Conservation (phyloP, 2,329 filamentous ascomycete species). For the Falciphora oryzae region DNA sequence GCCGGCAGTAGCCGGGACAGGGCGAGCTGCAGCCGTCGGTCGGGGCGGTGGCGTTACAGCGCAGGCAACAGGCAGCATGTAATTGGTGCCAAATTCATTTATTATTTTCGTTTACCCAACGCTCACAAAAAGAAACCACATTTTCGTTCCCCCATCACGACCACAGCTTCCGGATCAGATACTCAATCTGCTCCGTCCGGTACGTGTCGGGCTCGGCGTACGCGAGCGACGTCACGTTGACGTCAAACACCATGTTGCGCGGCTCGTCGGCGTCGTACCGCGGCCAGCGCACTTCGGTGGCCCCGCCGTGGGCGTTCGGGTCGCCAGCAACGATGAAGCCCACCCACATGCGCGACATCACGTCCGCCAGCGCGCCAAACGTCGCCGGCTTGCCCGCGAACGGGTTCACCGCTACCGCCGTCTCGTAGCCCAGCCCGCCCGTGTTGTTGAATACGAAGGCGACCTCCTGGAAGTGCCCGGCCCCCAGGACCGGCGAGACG, state of each 20-base stretch:
- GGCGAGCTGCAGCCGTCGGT: too few relatives aligned
- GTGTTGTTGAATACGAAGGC: slow-evolving; percentile 50
- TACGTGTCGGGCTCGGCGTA: slow-evolving; percentile 40
- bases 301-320: slow-evolving; percentile 29
- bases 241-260: slow-evolving; percentile 43
- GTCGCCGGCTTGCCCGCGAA: slow-evolving; percentile 35
- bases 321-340: slow-evolving; percentile 40
- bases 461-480: slow-evolving; percentile 40
- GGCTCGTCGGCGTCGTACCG: slow-evolving; percentile 33
- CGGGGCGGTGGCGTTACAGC: too few relatives aligned
- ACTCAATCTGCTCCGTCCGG: slow-evolving; percentile 34
- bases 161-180: slow-evolving; percentile 18
- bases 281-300: slow-evolving; percentile 29
- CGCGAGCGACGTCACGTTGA: slow-evolving; percentile 33
- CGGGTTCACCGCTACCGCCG: slow-evolving; percentile 27
- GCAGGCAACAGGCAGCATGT: too few relatives aligned
- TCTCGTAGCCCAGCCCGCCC: slow-evolving; percentile 38
- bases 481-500: slow-evolving; percentile 12
- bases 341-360: slow-evolving; percentile 48
- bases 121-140: too few relatives aligned
- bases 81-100: too few relatives aligned
- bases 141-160: too few relatives aligned
- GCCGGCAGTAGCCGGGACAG: too few relatives aligned
- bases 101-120: too few relatives aligned
- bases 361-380: slow-evolving; percentile 34